Conservation (phyloP, 805 yeast genomes). For the Starmerella lactis-condensi region DNA sequence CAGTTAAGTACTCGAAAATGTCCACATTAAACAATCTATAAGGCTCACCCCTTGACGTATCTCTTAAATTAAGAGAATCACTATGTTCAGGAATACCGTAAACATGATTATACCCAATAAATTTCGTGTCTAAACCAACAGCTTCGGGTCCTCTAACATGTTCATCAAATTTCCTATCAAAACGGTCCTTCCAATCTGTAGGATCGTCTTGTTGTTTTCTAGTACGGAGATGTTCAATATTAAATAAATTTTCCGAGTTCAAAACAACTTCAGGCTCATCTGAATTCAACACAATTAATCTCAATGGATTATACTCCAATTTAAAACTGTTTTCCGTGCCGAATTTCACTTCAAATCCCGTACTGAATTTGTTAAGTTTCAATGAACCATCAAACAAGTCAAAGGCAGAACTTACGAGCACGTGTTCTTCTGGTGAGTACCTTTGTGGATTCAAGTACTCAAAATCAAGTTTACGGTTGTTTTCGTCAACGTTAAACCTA, state of each 20-base stretch:
- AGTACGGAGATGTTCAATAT: constrained; percentile 66
- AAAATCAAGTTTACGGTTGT: constrained; percentile 21
- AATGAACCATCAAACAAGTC: background rate
- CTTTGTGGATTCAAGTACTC: constrained; percentile 9
- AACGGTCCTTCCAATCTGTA: constrained; percentile 53
- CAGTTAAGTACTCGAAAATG: constrained; percentile 77
- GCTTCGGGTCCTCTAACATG: constrained; percentile 65
- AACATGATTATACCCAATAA: constrained; percentile 41
- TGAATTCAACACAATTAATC: constrained; percentile 30
- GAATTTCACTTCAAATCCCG: constrained; percentile 3
- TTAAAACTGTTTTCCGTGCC: constrained; percentile 24
- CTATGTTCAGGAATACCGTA: constrained; percentile 98
- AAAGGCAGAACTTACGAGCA: constrained; percentile 7
- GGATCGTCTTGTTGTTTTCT: constrained; percentile 28
- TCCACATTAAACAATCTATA: constrained; percentile 85
- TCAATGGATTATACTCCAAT: constrained; percentile 32
- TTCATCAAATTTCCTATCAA: constrained; percentile 48
- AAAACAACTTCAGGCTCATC: constrained; percentile 34
- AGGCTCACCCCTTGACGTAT: constrained; percentile 48
- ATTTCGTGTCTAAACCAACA: constrained; percentile 56
- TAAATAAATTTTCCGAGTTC: constrained; percentile 54
- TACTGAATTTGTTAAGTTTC: background rate
- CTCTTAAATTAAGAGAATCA: constrained; percentile 53
- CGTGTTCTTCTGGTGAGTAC: constrained; percentile 10
- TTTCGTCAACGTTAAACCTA: constrained; percentile 53